phyloP scores from a whole-genome alignment of 78 protist genomes.

The Bodo saltans region DNA sequence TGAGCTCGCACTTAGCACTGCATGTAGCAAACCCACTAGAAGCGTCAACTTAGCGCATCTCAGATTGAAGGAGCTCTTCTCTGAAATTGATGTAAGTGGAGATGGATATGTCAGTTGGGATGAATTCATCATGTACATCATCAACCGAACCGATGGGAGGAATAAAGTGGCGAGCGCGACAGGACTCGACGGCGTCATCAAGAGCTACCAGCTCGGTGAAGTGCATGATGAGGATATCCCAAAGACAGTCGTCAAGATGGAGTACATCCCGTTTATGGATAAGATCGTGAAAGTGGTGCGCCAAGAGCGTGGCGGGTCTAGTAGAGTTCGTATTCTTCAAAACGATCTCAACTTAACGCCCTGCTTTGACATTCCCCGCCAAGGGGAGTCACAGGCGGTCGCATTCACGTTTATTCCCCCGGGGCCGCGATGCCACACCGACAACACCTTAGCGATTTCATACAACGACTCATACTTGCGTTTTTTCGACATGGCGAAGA shows the following conservation, averaged over 20 bases:
- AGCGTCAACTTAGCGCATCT: not conserved
- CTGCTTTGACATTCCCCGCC: no score
- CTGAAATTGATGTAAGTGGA: slow-evolving; percentile 32
- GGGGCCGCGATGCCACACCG: no score
- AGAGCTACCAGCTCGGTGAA: not conserved
- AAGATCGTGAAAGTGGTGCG: slow-evolving; percentile 4
- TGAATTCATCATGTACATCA: slow-evolving; percentile 32
- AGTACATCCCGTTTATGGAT: slow-evolving; percentile 1
- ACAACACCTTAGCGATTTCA: not conserved
- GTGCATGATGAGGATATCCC: not conserved
- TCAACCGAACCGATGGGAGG: not conserved
- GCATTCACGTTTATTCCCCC: no score
- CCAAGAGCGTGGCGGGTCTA: no score
- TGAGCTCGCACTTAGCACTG: not conserved
- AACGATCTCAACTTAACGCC: no score
- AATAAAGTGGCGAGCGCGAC: not conserved
- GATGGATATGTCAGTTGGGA: slow-evolving; percentile 31
- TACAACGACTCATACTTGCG: not conserved
- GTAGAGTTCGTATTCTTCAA: not conserved
- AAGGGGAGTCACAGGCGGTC: no score
- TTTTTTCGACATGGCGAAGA: not conserved
- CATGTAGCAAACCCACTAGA: not conserved
- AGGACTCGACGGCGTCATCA: not conserved
- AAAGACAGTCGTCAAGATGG: not conserved
- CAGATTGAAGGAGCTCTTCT: slow-evolving; percentile 32